Percentiles rank a stretch among this genome's conserved stretches.
Conservation (phyloP, 176 grass and related monocot species). For the Metroxylon sagu region DNA sequence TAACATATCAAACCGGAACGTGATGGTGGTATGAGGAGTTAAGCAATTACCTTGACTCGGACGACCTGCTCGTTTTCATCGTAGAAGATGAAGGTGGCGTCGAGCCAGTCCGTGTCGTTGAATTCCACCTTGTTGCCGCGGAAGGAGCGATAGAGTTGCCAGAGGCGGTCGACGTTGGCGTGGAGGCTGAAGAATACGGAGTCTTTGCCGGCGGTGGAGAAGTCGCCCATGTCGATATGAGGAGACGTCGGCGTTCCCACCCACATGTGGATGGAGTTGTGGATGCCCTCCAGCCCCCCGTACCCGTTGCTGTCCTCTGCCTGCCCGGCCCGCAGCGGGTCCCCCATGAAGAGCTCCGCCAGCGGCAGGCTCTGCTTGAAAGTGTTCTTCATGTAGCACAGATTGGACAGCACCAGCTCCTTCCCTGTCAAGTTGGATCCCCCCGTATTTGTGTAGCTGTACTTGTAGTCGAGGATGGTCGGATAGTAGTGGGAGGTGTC, state of each 20-base stretch:
- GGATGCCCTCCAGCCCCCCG: conserved; percentile 10
- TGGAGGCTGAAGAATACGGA: conserved; percentile 11
- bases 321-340: not conserved
- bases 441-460: not conserved
- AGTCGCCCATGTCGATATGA: conserved; percentile 6
- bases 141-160: conserved; percentile 8
- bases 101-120: conserved; percentile 11
- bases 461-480: conserved; percentile 15
- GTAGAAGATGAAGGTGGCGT: conserved; percentile 10
- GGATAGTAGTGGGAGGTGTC: conserved; percentile 2
- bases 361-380: conserved; percentile 5
- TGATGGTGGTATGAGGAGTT: too few relatives aligned
- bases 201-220: conserved; percentile 7
- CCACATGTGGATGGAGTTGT: conserved; percentile 12
- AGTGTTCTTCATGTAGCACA: not conserved
- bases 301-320: not conserved
- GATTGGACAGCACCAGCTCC: conserved; percentile 8
- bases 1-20: too few relatives aligned
- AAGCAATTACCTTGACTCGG: conserved; percentile 1
- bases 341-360: conserved; percentile 18
- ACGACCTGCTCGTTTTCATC: conserved; percentile 5
- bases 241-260: not conserved
- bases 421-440: not conserved
- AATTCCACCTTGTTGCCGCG: conserved; percentile 3
- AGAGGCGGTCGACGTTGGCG: conserved; percentile 17